Evolutionary conservation across 1,284 basidiomycete species (phyloP), one percentile per base, ranked within the genome.

Genomic region (Fomitopsis schrenkii): DNA sequence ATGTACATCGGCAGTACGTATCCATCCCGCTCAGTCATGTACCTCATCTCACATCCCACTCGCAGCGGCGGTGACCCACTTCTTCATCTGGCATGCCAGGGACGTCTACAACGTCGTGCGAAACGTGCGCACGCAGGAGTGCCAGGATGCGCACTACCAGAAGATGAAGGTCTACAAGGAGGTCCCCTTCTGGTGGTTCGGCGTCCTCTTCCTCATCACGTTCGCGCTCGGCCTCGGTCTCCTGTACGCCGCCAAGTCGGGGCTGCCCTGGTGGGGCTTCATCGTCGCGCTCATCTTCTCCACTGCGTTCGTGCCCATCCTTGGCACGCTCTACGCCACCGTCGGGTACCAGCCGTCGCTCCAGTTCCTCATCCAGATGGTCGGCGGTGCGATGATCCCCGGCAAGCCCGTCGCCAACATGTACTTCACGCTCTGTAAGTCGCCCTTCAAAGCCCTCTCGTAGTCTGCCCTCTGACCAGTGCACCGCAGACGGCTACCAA

Each of bases 131-230:
- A 50, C 26, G 28, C 28, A 50, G 12, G 48, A 50, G 48, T 50
- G 48, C 48, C 48, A 50, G 48, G 48, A 50, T 14, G 48, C 5
- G 48, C 59, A 61, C 55, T 61, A 52, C 55, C 41, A 56, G 46
- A 50, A 46, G 38, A 61, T 59, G 58, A 40, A 59, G 58, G 44
- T 55, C 30, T 59, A 59, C 53, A 54, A 55, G 33, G 59, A 59
- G 38, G 59, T 53, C 7, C 59, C 59, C n/a, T 83, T 80, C 79
- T 85, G 84, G 83, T 87, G 84, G 70, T 68, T 79, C 33, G 63
- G 33, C 6, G 48, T 26, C 48, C 58, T 74, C 12, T 50, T 50
- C 48, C 2, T 30, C 28, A 17, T 50, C 48, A 50, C 28, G 48
- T 50, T 50, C 48, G 48, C 28, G 12, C 28, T 50, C 28, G 48